Conservation (phyloP, 2,329 filamentous ascomycete species). For the Monosporascus sp. region DNA sequence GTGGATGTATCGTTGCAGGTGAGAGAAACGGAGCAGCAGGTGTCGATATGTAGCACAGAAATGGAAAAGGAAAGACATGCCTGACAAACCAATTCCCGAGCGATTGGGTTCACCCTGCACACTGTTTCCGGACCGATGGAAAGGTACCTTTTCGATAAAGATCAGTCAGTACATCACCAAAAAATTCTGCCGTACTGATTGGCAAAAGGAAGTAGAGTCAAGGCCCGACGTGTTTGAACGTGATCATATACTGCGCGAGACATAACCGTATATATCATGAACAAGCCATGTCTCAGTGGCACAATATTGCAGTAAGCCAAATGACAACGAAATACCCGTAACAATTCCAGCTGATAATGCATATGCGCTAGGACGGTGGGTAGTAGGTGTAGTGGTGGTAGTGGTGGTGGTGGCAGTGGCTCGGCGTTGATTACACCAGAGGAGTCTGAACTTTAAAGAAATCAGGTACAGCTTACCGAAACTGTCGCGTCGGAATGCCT, state of each 20-base stretch:
- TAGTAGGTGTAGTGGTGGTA: slow-evolving; percentile 2
- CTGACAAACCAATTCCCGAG: slow-evolving; percentile 24
- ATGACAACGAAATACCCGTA: slow-evolving; percentile 15
- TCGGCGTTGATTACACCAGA: slow-evolving; percentile 11
- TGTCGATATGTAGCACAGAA: slow-evolving; percentile 13
- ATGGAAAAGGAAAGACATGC: slow-evolving; percentile 20
- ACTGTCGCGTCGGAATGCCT: slow-evolving; percentile 13
- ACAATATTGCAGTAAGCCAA: slow-evolving; percentile 12
- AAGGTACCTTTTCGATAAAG: slow-evolving; percentile 13
- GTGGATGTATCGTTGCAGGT: slow-evolving; percentile 30
- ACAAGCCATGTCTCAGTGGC: slow-evolving; percentile 9
- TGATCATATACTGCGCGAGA: neutral
- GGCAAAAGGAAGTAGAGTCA: neutral
- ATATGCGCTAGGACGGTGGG: slow-evolving; percentile 20
- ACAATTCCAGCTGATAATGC: slow-evolving; percentile 16
- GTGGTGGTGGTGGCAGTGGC: slow-evolving; percentile 12
- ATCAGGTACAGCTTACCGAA: slow-evolving; percentile 16
- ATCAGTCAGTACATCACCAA: slow-evolving; percentile 5
- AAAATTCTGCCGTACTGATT: neutral
- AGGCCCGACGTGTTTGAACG: neutral
- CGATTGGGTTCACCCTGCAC: slow-evolving; percentile 25
- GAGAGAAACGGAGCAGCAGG: slow-evolving; percentile 17
- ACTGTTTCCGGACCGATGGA: slow-evolving; percentile 23
- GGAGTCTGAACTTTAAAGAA: slow-evolving; percentile 7
- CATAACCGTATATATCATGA: slow-evolving; percentile 6